phyloP scores from a whole-genome alignment of 768 basidiomycete species.

The Mycena floridula region DNA sequence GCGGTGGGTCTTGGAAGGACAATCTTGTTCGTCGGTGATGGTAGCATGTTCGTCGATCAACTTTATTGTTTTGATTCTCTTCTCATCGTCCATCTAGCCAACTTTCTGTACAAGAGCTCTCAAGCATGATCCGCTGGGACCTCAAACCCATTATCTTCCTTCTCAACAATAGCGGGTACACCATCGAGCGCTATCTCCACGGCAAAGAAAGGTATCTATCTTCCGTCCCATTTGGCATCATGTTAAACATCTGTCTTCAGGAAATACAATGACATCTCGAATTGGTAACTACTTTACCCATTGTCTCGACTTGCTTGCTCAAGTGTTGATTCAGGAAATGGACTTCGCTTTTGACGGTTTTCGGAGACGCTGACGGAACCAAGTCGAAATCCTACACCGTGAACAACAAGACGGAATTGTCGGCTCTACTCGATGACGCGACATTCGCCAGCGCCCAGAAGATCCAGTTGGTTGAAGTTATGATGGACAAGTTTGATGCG shows the following conservation, averaged over 20 bases:
- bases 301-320: no score
- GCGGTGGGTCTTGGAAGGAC: constrained; percentile 59
- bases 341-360: constrained; percentile 53
- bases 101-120: constrained; percentile 76
- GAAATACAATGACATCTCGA: constrained; percentile 81
- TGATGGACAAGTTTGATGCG: constrained; percentile 70
- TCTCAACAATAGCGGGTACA: constrained; percentile 78
- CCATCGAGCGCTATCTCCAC: constrained; percentile 79
- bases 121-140: constrained; percentile 71
- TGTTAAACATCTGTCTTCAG: constrained; percentile 23
- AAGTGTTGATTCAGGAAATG: no score
- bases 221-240: neutral
- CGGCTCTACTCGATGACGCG: constrained; percentile 55
- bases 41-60: constrained; percentile 52
- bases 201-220: constrained; percentile 42
- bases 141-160: constrained; percentile 82
- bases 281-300: no score
- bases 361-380: constrained; percentile 48
- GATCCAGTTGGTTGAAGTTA: constrained; percentile 76
- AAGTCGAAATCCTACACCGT: constrained; percentile 61
- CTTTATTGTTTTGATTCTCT: neutral
- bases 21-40: constrained; percentile 83
- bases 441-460: constrained; percentile 57
- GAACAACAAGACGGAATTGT: constrained; percentile 59
- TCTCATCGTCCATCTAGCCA: constrained; percentile 37